Percentiles rank a stretch among this genome's conserved stretches.
These are phyloP conservation scores for Lolium multiflorum DNA, from an alignment of 176 grass and related monocot species.

Conservation along the genomic window DNA sequence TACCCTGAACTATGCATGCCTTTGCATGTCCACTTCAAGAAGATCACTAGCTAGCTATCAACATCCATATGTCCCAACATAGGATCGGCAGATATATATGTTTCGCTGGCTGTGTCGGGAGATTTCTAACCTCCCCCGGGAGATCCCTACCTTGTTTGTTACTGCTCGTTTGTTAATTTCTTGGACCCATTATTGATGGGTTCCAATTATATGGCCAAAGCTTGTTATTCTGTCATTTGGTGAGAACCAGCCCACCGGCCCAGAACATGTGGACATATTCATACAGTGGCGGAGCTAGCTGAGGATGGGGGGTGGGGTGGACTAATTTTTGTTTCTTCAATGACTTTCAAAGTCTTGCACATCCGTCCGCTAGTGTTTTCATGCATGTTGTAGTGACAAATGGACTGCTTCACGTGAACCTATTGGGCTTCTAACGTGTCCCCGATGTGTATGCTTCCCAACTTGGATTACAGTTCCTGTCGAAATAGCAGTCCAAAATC, in stretches of 20 bases:
- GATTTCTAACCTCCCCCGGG: constrained; percentile 20
- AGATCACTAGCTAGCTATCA: constrained; percentile 14
- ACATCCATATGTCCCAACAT: constrained; percentile 25
- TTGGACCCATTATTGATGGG: not conserved
- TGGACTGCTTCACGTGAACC: not conserved
- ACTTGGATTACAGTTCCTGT: not conserved
- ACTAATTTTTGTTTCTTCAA: too few species aligned
- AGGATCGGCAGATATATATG: not conserved
- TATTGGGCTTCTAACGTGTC: not conserved
- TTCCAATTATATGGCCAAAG: not conserved
- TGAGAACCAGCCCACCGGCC: not conserved
- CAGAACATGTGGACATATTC: not conserved
- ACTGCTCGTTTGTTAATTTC: not conserved
- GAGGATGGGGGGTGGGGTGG: too few species aligned
- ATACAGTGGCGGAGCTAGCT: not conserved
- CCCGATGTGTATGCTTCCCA: not conserved
- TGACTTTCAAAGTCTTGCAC: too few species aligned
- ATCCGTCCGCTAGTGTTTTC: too few species aligned
- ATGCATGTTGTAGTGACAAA: not conserved
- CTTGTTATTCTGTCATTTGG: not conserved
- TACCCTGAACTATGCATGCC: not conserved
- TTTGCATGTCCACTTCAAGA: constrained; percentile 29
- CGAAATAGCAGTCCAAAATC: not conserved
- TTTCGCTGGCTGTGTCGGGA: constrained; percentile 1
- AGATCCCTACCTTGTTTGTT: constrained; percentile 30